Base-by-base conservation (phyloP, 1,284 basidiomycete genomes). In the Puccinia novopanici region DNA sequence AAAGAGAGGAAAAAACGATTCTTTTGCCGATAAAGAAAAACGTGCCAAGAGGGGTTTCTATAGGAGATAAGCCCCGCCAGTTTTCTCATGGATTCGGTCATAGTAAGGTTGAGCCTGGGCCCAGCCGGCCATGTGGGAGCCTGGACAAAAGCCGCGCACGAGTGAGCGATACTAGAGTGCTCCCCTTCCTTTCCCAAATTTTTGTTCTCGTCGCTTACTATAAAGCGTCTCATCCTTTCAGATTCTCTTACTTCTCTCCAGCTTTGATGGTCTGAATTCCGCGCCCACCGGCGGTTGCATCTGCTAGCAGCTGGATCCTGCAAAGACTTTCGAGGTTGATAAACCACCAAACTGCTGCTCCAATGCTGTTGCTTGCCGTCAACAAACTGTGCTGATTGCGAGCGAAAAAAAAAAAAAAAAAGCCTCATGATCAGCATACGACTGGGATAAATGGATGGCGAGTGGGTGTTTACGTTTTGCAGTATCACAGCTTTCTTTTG, bases 401-500 rank as follows among this genome's bases (percentile, higher is more conserved):
- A 40, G 6, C 12, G 17, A 48, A 68, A n/a, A 42, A 84, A 81
- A 34, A 55, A 59, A 27, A 1, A 48, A 10, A 48, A 34, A 57
- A n/a, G n/a, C n/a, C n/a, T n/a, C 6, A 55, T 37, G 48, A 9
- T 68, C 50, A 57, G 61, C 5, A 67, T 67, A 6, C 34, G 34
- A 19, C 8, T 27, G 3, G 4, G 48, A 55, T 57, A 24, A 34
- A 67, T 73, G 3, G 50, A 10, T 22, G 17, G n/a, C 48, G 45
- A 45, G 45, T n/a, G 24, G 50, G n/a, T 48, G 12, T 34, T 34
- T 34, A 78, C 75, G 82, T 86, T 86, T 80, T 85, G 85, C 22
- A 86, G 80, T 48, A 86, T 86, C 37, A 84, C 82, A 27, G 84
- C 85, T 77, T 85, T 85, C 78, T 86, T 85, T 77, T 84, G 82